These are phyloP conservation scores for Pythium aquatile DNA, from an alignment of 352 stramenopile genomes.

Conservation along the genomic window DNA sequence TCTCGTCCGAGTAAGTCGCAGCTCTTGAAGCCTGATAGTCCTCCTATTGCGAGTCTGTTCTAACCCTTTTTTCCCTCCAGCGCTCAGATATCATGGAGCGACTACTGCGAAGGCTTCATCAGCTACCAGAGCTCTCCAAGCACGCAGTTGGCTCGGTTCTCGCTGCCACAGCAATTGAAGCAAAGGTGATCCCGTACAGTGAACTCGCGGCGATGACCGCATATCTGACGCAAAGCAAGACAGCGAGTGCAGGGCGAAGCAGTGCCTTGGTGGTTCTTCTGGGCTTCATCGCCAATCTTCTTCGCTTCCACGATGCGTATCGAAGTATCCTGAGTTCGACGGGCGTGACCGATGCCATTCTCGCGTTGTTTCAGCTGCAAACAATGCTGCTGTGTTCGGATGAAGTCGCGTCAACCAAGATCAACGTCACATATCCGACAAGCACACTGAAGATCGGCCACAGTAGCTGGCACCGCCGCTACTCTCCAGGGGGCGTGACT, in stretches of 20 bases:
- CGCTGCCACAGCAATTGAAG: slow-evolving; percentile 56
- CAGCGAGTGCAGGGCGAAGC: neutral
- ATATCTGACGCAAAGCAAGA: slow-evolving; percentile 35
- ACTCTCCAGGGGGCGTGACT: slow-evolving; percentile 10
- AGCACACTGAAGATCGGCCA: slow-evolving; percentile 34
- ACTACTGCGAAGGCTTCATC: slow-evolving; percentile 43
- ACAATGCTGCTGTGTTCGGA: slow-evolving; percentile 29
- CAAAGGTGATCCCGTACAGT: slow-evolving; percentile 47
- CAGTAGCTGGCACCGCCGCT: slow-evolving; percentile 18
- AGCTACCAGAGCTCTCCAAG: slow-evolving; percentile 47
- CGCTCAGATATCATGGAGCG: slow-evolving; percentile 38
- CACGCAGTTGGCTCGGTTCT: slow-evolving; percentile 54
- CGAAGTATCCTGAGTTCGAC: slow-evolving; percentile 35
- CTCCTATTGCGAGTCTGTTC: too few relatives aligned
- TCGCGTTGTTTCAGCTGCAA: slow-evolving; percentile 46
- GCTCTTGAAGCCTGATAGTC: neutral
- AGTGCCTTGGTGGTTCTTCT: slow-evolving; percentile 36
- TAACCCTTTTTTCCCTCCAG: slow-evolving; percentile 20
- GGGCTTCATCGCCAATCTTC: slow-evolving; percentile 24
- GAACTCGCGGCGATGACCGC: slow-evolving; percentile 40
- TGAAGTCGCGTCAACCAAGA: slow-evolving; percentile 32
- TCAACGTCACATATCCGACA: slow-evolving; percentile 52
- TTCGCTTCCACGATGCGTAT: slow-evolving; percentile 47
- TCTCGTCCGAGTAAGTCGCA: slow-evolving; percentile 43
- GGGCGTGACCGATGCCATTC: slow-evolving; percentile 38